Conservation (phyloP, 345 rosid species). For the Atalantia buxifolia region DNA sequence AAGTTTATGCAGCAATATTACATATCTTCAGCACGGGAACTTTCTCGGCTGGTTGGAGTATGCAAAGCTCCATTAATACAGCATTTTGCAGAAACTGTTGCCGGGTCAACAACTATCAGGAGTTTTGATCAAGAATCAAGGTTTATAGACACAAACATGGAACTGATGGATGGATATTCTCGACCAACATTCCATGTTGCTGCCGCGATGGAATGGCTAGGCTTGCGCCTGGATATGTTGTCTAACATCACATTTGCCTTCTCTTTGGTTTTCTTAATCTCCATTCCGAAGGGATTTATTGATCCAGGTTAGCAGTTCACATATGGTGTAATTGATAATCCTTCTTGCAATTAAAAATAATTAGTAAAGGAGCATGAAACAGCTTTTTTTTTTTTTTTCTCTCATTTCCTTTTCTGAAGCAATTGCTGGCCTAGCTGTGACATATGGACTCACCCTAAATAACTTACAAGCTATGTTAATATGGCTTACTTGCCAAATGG, state of each 20-base stretch:
- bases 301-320: neutral
- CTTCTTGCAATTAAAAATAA: neutral
- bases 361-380: neutral
- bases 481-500: neutral
- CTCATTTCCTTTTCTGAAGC: neutral
- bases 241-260: neutral
- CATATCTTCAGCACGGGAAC: slow-evolving; percentile 49
- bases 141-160: slow-evolving; percentile 51
- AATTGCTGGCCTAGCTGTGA: neutral
- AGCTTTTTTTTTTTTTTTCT: neutral
- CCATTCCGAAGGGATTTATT: neutral
- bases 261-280: neutral
- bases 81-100: slow-evolving; percentile 77
- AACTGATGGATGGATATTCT: slow-evolving; percentile 57
- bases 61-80: slow-evolving; percentile 83
- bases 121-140: slow-evolving; percentile 72
- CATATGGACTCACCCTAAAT: neutral
- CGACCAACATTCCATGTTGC: slow-evolving; percentile 63
- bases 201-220: slow-evolving; percentile 7
- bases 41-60: slow-evolving; percentile 69
- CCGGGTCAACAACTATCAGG: slow-evolving; percentile 64
- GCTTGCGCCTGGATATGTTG: neutral
- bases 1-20: slow-evolving; percentile 5
- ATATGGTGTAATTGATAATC: neutral
- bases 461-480: neutral